These are phyloP conservation scores for Paraglomus occultum DNA, from an alignment of 192 early-diverging fungal genomes.

Conservation along the genomic window DNA sequence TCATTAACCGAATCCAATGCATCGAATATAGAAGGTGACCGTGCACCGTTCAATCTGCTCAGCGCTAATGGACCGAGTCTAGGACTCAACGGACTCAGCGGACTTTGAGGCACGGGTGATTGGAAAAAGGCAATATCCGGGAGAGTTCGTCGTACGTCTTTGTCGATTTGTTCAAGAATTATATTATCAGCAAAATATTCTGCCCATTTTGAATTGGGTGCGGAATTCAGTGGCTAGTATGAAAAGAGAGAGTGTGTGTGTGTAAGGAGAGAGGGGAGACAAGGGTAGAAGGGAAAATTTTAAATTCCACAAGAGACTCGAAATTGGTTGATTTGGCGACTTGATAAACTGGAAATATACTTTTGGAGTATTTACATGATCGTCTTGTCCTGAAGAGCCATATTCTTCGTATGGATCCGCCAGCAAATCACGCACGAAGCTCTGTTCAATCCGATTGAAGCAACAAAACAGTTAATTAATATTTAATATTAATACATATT, in stretches of 20 bases:
- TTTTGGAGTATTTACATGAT: constrained; percentile 49
- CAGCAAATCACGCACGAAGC: constrained; percentile 64
- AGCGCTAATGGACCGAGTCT: constrained; percentile 32
- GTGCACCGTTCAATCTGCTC: constrained; percentile 3
- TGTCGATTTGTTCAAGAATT: constrained; percentile 71
- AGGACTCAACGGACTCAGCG: constrained; percentile 47
- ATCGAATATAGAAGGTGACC: constrained; percentile 35
- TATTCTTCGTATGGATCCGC: constrained; percentile 52
- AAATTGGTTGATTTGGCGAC: background rate
- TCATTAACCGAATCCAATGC: constrained; percentile 24
- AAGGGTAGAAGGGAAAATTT: background rate
- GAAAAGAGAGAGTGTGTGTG: background rate
- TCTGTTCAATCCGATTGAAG: constrained; percentile 32
- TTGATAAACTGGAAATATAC: background rate
- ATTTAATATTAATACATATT: background rate
- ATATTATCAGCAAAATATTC: constrained; percentile 59
- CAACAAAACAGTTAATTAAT: background rate
- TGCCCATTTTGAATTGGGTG: constrained; percentile 58
- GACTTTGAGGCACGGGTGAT: constrained; percentile 53
- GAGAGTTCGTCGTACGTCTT: constrained; percentile 70
- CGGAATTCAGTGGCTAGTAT: constrained; percentile 42
- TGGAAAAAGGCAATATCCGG: constrained; percentile 78
- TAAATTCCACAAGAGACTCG: background rate
- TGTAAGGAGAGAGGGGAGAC: background rate
- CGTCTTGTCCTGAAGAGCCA: too few species aligned